phyloP scores from a whole-genome alignment of 1,284 basidiomycete genomes.

The Moniliophthora roreri region DNA sequence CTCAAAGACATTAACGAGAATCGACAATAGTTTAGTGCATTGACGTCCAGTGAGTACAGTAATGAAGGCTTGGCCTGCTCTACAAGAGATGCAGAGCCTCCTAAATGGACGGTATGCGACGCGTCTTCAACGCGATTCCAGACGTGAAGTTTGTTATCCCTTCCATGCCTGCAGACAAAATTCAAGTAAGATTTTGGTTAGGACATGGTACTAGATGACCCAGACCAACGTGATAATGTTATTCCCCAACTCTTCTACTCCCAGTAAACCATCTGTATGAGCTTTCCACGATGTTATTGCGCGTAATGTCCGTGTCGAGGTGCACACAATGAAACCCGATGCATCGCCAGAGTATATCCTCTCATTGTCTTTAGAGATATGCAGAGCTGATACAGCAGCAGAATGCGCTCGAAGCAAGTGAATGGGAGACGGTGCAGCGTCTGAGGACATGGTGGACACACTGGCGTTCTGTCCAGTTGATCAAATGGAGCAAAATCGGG shows the following conservation, averaged over 20 bases:
- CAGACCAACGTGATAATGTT: conserved; percentile 67
- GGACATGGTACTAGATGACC: conserved; percentile 2
- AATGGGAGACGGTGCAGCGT: conserved; percentile 50
- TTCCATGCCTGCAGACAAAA: conserved; percentile 61
- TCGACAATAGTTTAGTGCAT: conserved; percentile 87
- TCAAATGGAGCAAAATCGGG: too few relatives aligned
- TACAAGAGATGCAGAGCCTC: conserved; percentile 54
- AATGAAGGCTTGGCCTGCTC: conserved; percentile 51
- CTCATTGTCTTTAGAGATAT: conserved; percentile 68
- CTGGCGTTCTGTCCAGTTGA: too few relatives aligned
- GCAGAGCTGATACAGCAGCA: conserved; percentile 55
- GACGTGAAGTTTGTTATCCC: conserved; percentile 82
- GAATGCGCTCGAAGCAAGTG: conserved; percentile 78
- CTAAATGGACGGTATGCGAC: conserved; percentile 41
- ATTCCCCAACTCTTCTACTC: conserved; percentile 70
- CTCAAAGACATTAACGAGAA: conserved; percentile 53
- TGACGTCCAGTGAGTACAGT: conserved; percentile 75
- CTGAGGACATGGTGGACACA: too few relatives aligned
- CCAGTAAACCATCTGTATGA: conserved; percentile 74
- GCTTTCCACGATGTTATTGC: conserved; percentile 74
- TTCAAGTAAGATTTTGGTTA: neutral
- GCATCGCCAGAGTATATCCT: conserved; percentile 82
- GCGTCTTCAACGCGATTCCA: conserved; percentile 56
- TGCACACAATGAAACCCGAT: conserved; percentile 69
- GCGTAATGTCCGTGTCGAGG: conserved; percentile 71